These are phyloP conservation scores for Hypoxylon sp. DNA, from an alignment of 2,329 filamentous ascomycete species.

Conservation along the genomic window DNA sequence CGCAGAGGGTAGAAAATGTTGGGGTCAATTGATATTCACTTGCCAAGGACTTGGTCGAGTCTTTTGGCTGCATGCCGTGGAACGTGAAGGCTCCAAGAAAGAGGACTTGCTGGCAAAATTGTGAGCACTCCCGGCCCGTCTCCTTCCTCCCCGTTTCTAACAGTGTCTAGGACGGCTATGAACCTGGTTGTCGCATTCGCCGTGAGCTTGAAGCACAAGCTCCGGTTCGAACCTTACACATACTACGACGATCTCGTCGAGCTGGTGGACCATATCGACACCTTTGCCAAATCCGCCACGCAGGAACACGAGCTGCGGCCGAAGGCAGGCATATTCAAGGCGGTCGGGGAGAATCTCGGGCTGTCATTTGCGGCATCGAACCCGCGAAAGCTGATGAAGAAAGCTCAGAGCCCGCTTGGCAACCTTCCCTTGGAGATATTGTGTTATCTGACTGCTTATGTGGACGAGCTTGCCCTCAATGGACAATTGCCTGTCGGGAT, in stretches of 20 bases:
- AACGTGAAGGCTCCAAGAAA: constrained; percentile 72
- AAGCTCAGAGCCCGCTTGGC: constrained; percentile 78
- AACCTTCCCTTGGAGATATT: constrained; percentile 89
- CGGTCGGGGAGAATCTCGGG: constrained; percentile 79
- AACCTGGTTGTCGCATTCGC: constrained; percentile 85
- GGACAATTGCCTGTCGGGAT: constrained; percentile 69
- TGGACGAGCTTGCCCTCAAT: constrained; percentile 72
- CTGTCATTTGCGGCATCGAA: constrained; percentile 83
- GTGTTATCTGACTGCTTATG: constrained; percentile 76
- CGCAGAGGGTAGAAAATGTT: constrained; percentile 73
- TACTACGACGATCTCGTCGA: constrained; percentile 81
- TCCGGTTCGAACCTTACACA: constrained; percentile 86
- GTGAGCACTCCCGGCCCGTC: constrained; percentile 44
- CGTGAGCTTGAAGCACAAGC: constrained; percentile 83
- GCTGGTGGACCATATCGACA: constrained; percentile 79
- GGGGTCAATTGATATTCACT: constrained; percentile 73
- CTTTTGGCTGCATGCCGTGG: constrained; percentile 84
- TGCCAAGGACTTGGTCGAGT: constrained; percentile 78
- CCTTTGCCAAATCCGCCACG: constrained; percentile 74
- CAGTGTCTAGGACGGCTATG: constrained; percentile 69
- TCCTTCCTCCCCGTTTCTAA: constrained; percentile 24
- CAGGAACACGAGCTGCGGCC: constrained; percentile 57
- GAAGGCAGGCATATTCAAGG: constrained; percentile 69
- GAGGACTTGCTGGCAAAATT: constrained; percentile 77
- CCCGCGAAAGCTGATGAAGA: constrained; percentile 83